phyloP scores from a whole-genome alignment of 495 filamentous ascomycete genomes.

The Penicillium cataractarum region DNA sequence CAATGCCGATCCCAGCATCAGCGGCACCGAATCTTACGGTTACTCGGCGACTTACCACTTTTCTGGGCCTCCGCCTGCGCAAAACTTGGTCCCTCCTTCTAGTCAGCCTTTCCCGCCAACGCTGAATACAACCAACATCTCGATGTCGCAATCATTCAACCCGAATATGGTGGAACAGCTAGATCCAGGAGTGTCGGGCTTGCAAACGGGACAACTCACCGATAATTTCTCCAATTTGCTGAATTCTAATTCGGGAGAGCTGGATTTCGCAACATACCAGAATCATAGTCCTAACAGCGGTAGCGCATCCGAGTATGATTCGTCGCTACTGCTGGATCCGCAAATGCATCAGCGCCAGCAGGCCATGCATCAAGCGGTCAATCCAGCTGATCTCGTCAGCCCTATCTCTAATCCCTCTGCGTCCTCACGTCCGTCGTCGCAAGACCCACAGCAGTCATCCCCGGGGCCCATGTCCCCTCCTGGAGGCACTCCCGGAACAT shows the following conservation, averaged over 20 bases:
- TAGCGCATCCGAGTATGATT: slow-evolving; percentile 40
- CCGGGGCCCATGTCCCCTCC: slow-evolving; percentile 58
- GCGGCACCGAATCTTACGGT: slow-evolving; percentile 35
- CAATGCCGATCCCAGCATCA: slow-evolving; percentile 26
- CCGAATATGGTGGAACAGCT: slow-evolving; percentile 40
- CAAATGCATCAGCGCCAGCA: slow-evolving; percentile 45
- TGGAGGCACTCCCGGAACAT: slow-evolving; percentile 54
- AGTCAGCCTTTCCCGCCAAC: slow-evolving; percentile 36
- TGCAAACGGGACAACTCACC: slow-evolving; percentile 33
- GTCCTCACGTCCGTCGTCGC: slow-evolving; percentile 71
- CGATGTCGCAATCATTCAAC: slow-evolving; percentile 47
- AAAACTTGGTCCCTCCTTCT: slow-evolving; percentile 31
- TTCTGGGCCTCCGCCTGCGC: slow-evolving; percentile 27
- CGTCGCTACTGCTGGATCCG: slow-evolving; percentile 51
- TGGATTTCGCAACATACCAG: slow-evolving; percentile 48
- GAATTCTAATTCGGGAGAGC: slow-evolving; percentile 38
- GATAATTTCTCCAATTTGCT: slow-evolving; percentile 48
- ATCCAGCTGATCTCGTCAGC: slow-evolving; percentile 69
- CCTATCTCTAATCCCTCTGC: slow-evolving; percentile 72
- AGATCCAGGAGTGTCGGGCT: slow-evolving; percentile 30
- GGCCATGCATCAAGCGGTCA: slow-evolving; percentile 52
- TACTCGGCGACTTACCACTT: slow-evolving; percentile 40
- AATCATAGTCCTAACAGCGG: slow-evolving; percentile 38
- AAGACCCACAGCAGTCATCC: slow-evolving; percentile 56
- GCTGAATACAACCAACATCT: slow-evolving; percentile 33